These are phyloP conservation scores for Coprinopsis strossmayeri DNA, from an alignment of 768 basidiomycete species.

Conservation along the genomic window DNA sequence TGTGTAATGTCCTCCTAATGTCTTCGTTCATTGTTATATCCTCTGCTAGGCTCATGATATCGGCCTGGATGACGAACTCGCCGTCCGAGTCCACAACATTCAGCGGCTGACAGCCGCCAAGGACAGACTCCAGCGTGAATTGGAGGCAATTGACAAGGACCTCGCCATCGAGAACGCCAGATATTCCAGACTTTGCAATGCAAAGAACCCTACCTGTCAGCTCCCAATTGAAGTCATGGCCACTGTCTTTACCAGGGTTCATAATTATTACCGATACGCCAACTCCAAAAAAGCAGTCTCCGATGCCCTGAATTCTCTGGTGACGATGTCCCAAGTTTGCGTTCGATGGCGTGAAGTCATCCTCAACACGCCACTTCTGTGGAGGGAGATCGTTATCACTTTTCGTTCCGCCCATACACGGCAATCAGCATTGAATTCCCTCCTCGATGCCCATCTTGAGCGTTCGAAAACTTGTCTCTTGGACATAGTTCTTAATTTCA, in stretches of 20 bases:
- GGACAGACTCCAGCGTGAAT: slow-evolving; percentile 25
- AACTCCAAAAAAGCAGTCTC: slow-evolving; percentile 7
- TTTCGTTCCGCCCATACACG: slow-evolving; percentile 15
- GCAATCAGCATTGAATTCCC: slow-evolving; percentile 15
- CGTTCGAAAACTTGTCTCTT: slow-evolving; percentile 32
- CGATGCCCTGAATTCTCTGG: slow-evolving; percentile 21
- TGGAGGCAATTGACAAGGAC: slow-evolving; percentile 25
- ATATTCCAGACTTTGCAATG: slow-evolving; percentile 29
- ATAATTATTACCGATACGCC: slow-evolving; percentile 13
- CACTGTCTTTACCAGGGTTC: slow-evolving; percentile 30
- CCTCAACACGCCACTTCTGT: slow-evolving; percentile 34
- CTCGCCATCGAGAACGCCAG: slow-evolving; percentile 24
- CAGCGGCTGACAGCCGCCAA: slow-evolving; percentile 21
- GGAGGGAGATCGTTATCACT: slow-evolving; percentile 32
- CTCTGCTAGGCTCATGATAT: too few relatives aligned
- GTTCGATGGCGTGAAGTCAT: slow-evolving; percentile 36
- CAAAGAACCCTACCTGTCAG: slow-evolving; percentile 23
- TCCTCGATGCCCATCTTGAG: slow-evolving; percentile 29
- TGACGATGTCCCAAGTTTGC: slow-evolving; percentile 40
- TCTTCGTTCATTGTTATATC: too few relatives aligned
- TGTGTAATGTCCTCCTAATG: too few relatives aligned
- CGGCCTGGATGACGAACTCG: background rate
- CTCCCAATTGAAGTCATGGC: slow-evolving; percentile 36
- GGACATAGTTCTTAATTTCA: slow-evolving; percentile 28
- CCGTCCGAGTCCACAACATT: slow-evolving; percentile 15